Evolutionary conservation across 2,329 filamentous ascomycete species (phyloP).

Genomic region (Alternaria hordeiaustralica): DNA sequence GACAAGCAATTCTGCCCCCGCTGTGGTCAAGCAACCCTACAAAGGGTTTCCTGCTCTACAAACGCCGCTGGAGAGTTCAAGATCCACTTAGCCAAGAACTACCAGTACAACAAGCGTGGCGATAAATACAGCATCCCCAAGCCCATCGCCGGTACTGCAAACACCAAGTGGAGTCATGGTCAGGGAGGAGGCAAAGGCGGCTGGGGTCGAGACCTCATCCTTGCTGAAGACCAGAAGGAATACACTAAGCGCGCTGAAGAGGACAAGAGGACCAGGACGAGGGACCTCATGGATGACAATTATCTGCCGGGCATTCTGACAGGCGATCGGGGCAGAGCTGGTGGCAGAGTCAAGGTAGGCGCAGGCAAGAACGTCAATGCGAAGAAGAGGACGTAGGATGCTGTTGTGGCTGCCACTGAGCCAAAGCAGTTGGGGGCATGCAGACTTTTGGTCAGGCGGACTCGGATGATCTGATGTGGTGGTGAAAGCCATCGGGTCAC

Average conservation of each 20-base stretch:
- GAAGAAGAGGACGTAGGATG: slow-evolving; percentile 61
- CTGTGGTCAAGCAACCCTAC: slow-evolving; percentile 87
- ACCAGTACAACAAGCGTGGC: slow-evolving; percentile 93
- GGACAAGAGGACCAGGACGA: slow-evolving; percentile 71
- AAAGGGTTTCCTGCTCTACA: slow-evolving; percentile 84
- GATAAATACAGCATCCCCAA: slow-evolving; percentile 94
- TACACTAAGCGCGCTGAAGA: slow-evolving; percentile 70
- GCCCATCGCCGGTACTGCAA: slow-evolving; percentile 79
- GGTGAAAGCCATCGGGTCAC: not conserved
- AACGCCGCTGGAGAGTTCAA: slow-evolving; percentile 80
- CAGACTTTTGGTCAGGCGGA: not conserved
- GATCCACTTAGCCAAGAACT: slow-evolving; percentile 89
- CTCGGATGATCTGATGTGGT: not conserved
- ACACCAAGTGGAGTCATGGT: slow-evolving; percentile 69
- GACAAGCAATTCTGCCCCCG: slow-evolving; percentile 88
- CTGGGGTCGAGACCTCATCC: slow-evolving; percentile 83
- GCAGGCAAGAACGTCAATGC: slow-evolving; percentile 88
- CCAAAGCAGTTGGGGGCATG: not conserved
- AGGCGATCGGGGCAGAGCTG: slow-evolving; percentile 71
- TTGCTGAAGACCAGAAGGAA: slow-evolving; percentile 97
- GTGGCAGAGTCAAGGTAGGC: slow-evolving; percentile 78
- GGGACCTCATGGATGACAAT: slow-evolving; percentile 93
- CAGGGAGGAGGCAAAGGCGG: slow-evolving; percentile 80
- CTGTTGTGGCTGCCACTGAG: not conserved
- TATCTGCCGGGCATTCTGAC: slow-evolving; percentile 85